These are phyloP conservation scores for Golubevia sp. DNA, from an alignment of 1,284 basidiomycete species.

Conservation along the genomic window DNA sequence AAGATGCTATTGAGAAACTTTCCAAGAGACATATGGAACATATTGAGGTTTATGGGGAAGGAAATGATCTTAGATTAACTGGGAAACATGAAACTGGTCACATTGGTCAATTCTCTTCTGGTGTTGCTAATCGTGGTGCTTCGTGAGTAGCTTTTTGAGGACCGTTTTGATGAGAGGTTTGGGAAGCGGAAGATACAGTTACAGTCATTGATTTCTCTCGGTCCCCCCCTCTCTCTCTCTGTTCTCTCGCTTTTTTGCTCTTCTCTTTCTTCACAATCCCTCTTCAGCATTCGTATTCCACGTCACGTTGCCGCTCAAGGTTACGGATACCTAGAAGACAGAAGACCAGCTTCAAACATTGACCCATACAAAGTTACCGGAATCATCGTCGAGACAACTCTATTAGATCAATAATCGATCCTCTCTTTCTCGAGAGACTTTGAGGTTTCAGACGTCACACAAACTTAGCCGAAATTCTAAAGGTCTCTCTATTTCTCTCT, in stretches of 20 bases:
- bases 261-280: no score
- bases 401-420: no score
- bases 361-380: constrained; percentile 70
- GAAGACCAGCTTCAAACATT: constrained; percentile 81
- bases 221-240: no score
- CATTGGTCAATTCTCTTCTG: constrained; percentile 88
- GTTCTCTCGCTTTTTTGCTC: no score
- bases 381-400: constrained; percentile 91
- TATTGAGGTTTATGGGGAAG: constrained; percentile 61
- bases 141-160: constrained; percentile 9
- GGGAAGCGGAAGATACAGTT: no score
- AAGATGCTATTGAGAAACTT: constrained; percentile 78
- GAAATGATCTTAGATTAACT: constrained; percentile 60
- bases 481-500: no score
- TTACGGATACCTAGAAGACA: constrained; percentile 85
- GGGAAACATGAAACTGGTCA: constrained; percentile 81
- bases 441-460: no score
- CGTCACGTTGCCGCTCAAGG: constrained; percentile 89
- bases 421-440: no score
- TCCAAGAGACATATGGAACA: constrained; percentile 63
- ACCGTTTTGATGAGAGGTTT: no score
- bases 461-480: no score
- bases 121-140: constrained; percentile 93
- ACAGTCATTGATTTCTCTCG: no score
- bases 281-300: constrained; percentile 71